Conservation (phyloP, 176 grass and related monocot genomes). For the Elymus sibiricus region DNA sequence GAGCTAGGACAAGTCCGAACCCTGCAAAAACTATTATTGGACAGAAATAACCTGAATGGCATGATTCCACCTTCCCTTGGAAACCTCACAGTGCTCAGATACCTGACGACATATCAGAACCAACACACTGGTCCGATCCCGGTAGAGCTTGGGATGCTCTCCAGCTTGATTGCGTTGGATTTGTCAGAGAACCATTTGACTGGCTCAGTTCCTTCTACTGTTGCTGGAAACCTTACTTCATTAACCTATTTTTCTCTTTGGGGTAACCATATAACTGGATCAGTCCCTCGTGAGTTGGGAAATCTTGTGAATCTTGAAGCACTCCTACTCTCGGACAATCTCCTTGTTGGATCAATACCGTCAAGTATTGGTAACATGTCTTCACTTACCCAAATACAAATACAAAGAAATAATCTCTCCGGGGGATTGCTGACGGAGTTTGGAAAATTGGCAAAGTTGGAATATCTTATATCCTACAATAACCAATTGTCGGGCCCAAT, state of each 20-base stretch:
- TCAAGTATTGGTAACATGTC: background rate
- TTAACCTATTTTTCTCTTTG: background rate
- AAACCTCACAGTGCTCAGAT: background rate
- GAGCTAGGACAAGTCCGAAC: background rate
- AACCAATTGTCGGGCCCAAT: background rate
- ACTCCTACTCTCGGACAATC: background rate
- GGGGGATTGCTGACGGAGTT: background rate
- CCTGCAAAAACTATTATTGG: background rate
- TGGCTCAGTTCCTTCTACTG: background rate
- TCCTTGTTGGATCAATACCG: background rate
- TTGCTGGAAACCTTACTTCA: background rate
- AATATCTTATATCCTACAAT: background rate
- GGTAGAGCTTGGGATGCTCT: background rate
- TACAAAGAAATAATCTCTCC: background rate
- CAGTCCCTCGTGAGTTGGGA: background rate
- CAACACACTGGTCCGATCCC: background rate
- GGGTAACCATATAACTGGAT: background rate
- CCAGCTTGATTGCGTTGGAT: background rate
- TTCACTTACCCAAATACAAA: background rate
- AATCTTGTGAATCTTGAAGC: background rate
- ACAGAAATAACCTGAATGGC: background rate
- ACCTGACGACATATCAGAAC: background rate
- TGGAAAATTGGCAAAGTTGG: background rate
- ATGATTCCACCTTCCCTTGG: background rate
- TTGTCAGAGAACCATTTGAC: background rate